Evolutionary conservation across 306 rosid genomes (phyloP).

Genomic region (Prosopis cineraria): DNA sequence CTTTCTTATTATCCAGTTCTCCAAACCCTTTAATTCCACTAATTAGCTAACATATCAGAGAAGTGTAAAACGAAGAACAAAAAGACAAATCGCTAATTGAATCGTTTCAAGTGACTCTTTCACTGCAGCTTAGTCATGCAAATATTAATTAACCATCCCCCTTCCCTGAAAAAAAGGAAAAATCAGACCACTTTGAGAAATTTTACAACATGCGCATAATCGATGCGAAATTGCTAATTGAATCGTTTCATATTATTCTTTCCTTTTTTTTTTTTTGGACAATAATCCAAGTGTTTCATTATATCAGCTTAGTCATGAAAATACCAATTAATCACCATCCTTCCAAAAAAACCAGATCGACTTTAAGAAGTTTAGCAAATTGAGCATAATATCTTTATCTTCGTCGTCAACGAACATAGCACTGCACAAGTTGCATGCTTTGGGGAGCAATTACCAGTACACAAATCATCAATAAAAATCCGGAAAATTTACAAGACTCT

Average conservation of each 20-base stretch:
- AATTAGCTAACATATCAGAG: constrained; percentile 16
- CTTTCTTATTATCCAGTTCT: not conserved
- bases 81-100: constrained; percentile 17
- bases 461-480: not conserved
- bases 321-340: not conserved
- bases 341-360: not conserved
- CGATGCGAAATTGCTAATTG: not conserved
- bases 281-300: not conserved
- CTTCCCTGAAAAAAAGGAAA: too few species aligned
- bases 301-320: constrained; percentile 18
- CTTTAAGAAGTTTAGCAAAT: not conserved
- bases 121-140: constrained; percentile 15
- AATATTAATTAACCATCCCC: too few species aligned
- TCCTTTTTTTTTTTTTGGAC: not conserved
- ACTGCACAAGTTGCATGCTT: not conserved
- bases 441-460: constrained; percentile 2
- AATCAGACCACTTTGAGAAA: not conserved
- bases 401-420: not conserved
- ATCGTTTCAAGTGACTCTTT: constrained; percentile 21
- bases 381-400: constrained; percentile 12
- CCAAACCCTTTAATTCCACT: not conserved
- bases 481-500: not conserved
- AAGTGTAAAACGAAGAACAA: constrained; percentile 7
- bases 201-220: too few species aligned
- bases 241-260: not conserved